These are phyloP conservation scores for Penicillium corylophilum DNA, from an alignment of 2,329 filamentous ascomycete species.

Conservation along the genomic window DNA sequence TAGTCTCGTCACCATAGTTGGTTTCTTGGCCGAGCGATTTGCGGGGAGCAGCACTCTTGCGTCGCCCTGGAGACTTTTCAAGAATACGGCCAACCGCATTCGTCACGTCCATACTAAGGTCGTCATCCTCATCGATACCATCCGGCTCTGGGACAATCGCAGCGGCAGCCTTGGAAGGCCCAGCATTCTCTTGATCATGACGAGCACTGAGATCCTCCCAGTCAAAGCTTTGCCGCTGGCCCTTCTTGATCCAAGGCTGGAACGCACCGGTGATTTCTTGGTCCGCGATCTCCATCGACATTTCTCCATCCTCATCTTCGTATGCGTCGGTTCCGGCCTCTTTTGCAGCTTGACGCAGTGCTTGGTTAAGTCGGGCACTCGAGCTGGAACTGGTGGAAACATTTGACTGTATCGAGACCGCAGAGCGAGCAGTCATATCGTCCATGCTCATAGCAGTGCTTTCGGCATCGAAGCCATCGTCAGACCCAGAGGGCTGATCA, in stretches of 20 bases:
- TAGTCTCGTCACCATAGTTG: slow-evolving; percentile 49
- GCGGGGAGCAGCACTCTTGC: slow-evolving; percentile 44
- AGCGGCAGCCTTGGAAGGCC: slow-evolving; percentile 29
- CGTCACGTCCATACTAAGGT: slow-evolving; percentile 94
- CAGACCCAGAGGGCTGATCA: slow-evolving; percentile 48
- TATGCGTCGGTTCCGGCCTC: slow-evolving; percentile 72
- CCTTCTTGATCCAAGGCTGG: slow-evolving; percentile 49
- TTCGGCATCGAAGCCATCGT: slow-evolving; percentile 57
- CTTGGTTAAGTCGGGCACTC: slow-evolving; percentile 73
- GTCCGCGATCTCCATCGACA: slow-evolving; percentile 76
- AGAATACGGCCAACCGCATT: slow-evolving; percentile 78
- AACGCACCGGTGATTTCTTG: slow-evolving; percentile 55
- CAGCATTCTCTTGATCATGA: slow-evolving; percentile 48
- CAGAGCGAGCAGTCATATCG: slow-evolving; percentile 69
- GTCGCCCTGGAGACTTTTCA: slow-evolving; percentile 38
- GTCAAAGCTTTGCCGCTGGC: slow-evolving; percentile 42
- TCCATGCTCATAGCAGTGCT: slow-evolving; percentile 82
- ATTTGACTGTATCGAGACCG: slow-evolving; percentile 60
- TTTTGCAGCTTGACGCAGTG: slow-evolving; percentile 70
- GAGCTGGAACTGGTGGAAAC: slow-evolving; percentile 59
- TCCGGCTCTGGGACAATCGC: slow-evolving; percentile 25
- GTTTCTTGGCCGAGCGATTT: slow-evolving; percentile 42
- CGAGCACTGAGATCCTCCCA: slow-evolving; percentile 43
- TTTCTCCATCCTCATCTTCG: slow-evolving; percentile 62
- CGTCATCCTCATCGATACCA: slow-evolving; percentile 57